Percentiles rank a stretch among this genome's conserved stretches.
Evolutionary conservation across 2,329 filamentous ascomycete species (phyloP).

Genomic region (Alternaria hordeiaustralica): DNA sequence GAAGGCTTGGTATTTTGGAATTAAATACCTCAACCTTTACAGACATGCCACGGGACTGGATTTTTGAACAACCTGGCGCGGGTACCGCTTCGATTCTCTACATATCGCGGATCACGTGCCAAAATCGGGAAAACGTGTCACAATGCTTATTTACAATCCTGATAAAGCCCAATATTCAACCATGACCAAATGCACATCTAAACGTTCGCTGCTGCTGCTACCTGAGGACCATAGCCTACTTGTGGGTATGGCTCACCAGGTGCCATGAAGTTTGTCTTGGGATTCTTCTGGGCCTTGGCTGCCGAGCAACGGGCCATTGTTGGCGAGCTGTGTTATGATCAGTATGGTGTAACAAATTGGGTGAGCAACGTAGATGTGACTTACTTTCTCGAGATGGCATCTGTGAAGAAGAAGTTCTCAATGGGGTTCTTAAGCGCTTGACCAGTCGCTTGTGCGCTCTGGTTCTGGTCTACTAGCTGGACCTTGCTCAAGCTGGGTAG

Average conservation of each 20-base stretch:
- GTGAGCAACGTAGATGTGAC: conserved; percentile 37
- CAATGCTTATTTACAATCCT: conserved; percentile 43
- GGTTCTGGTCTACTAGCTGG: conserved; percentile 95
- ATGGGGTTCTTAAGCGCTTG: conserved; percentile 82
- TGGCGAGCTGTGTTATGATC: conserved; percentile 71
- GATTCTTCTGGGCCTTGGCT: conserved; percentile 72
- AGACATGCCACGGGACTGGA: neutral
- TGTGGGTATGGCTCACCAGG: conserved; percentile 53
- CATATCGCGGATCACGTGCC: conserved; percentile 23
- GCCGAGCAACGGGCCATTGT: conserved; percentile 98
- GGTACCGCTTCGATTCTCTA: conserved; percentile 28
- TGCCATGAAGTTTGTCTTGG: conserved; percentile 60
- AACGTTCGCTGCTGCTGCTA: conserved; percentile 33
- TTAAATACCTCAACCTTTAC: conserved; percentile 9
- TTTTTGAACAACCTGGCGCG: conserved; percentile 17
- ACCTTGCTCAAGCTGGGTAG: conserved; percentile 85
- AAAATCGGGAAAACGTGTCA: conserved; percentile 27
- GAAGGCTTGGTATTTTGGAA: conserved; percentile 2
- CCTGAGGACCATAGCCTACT: conserved; percentile 49
- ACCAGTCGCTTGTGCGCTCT: conserved; percentile 77
- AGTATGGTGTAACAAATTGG: conserved; percentile 2
- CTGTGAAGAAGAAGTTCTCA: conserved; percentile 98
- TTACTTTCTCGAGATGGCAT: conserved; percentile 93
- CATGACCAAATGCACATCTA: conserved; percentile 21
- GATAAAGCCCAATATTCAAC: conserved; percentile 25